Evolutionary conservation across 768 basidiomycete species (phyloP), one percentile per base, ranked within the genome.

Genomic region (Leucosporidium scottii): DNA sequence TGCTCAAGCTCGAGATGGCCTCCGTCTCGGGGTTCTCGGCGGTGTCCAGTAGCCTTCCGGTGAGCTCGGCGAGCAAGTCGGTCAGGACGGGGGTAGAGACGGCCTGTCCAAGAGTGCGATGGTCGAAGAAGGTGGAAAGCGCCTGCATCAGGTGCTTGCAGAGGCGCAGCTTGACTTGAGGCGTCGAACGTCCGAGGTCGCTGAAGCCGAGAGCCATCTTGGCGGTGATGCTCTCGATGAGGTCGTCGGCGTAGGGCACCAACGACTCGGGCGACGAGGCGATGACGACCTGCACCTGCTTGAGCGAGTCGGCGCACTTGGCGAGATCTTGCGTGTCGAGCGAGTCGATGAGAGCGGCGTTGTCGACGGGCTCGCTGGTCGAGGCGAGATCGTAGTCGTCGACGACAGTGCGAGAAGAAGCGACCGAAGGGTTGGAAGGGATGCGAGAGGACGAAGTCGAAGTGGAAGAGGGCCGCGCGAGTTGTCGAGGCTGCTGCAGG

Each of bases 131-230:
- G 30, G 89, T 89, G 74, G 93, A 93, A 34, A 97, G 84, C 0
- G 93, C 93, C 78, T 97, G 93, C 70, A 98, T 94, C 62, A 98
- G 84, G 78, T 98, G 96, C 79, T 99, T 99, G 57, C 93, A 91
- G 13, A 99, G 82, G 50, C 96, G 85, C 80, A 96, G 70, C 86
- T 20, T 84, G 80, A 28, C 85, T 78, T 49, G 71, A 4, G 69
- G n/a, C 2, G 71, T 70, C 18, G 55, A 47, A 7, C 57, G 63
- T 12, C 39, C 55, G 48, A 75, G 66, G 30, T 59, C 62, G 61
- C 92, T 90, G 76, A 97, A 98, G 25, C 92, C 86, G 77, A 91
- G 89, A 15, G 89, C 84, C 90, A 94, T 91, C 75, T 93, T 89
- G 30, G 90, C 82, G 4, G 90, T 89, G 74, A 99, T 87, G 1